Conservation (phyloP, 1,284 basidiomycete species). For the Tylopilus sp. region DNA sequence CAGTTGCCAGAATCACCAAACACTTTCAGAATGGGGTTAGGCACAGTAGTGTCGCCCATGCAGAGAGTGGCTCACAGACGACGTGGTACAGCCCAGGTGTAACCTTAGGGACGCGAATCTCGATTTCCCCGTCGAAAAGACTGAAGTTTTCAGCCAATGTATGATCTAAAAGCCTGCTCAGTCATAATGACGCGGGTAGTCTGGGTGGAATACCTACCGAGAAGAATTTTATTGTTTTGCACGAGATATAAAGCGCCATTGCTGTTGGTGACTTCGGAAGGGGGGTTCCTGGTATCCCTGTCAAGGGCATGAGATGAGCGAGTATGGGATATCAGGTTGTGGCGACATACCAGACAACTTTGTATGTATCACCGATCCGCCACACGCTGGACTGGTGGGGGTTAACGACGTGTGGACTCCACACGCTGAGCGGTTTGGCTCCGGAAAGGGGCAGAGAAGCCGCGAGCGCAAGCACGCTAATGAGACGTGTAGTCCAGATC, state of each 20-base stretch:
- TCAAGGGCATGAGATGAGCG: conserved; percentile 1
- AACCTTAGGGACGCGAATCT: conserved; percentile 36
- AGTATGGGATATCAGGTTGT: background rate
- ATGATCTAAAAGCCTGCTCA: conserved; percentile 2
- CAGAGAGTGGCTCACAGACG: conserved; percentile 36
- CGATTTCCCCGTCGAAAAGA: conserved; percentile 31
- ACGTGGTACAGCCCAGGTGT: conserved; percentile 34
- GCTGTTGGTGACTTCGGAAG: conserved; percentile 38
- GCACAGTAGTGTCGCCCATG: background rate
- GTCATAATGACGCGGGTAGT: conserved; percentile 2
- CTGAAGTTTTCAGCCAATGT: conserved; percentile 32
- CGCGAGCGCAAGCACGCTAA: conserved; percentile 14
- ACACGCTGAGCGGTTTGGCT: conserved; percentile 34
- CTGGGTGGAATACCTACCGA: conserved; percentile 27
- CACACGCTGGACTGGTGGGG: conserved; percentile 34
- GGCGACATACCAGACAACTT: conserved; percentile 37
- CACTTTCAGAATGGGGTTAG: background rate
- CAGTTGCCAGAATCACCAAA: background rate
- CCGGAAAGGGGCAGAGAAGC: conserved; percentile 7
- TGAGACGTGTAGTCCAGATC: conserved; percentile 1
- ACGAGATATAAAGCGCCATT: conserved; percentile 35
- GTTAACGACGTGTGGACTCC: conserved; percentile 33
- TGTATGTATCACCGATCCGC: conserved; percentile 29
- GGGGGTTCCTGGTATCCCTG: conserved; percentile 36
- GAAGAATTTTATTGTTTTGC: conserved; percentile 22